Percentiles rank a stretch among this genome's conserved stretches.
Conservation (phyloP, 768 basidiomycete species). For the Rhizopogon sp. region DNA sequence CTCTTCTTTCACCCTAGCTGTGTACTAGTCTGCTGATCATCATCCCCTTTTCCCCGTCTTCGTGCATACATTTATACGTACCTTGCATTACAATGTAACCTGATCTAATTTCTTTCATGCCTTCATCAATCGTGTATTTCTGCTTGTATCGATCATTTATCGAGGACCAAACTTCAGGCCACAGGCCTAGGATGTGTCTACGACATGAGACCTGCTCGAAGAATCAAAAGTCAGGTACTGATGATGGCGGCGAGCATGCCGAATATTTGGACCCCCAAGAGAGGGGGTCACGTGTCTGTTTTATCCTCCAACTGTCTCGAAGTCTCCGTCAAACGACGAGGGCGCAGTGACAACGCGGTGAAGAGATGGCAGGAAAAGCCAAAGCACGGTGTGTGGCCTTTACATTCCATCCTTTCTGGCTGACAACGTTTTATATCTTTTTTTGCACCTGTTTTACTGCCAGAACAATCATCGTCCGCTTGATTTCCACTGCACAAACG, state of each 20-base stretch:
- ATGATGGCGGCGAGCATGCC: no score
- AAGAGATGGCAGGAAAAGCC: slow-evolving; percentile 51
- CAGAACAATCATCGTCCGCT: slow-evolving; percentile 81
- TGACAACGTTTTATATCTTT: not conserved
- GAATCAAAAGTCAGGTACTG: no score
- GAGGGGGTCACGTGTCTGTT: not conserved
- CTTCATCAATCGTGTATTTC: no score
- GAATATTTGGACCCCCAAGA: not conserved
- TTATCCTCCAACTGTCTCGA: no score
- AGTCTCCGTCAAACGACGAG: not conserved
- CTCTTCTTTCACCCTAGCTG: not conserved
- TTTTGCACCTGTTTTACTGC: not conserved
- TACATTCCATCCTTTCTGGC: not conserved
- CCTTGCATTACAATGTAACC: no score
- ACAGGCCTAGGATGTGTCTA: no score
- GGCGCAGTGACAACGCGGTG: not conserved
- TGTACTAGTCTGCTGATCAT: not conserved
- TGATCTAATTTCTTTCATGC: no score
- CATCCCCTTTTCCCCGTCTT: no score
- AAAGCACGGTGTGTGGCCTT: slow-evolving; percentile 43
- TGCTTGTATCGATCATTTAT: no score
- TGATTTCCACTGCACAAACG: slow-evolving; percentile 89
- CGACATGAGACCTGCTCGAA: no score
- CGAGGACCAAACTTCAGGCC: no score
- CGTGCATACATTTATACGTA: no score